Percentiles rank a stretch among this genome's conserved stretches.
Conservation (phyloP, 1,284 basidiomycete species). For the Vanrija humicola region DNA sequence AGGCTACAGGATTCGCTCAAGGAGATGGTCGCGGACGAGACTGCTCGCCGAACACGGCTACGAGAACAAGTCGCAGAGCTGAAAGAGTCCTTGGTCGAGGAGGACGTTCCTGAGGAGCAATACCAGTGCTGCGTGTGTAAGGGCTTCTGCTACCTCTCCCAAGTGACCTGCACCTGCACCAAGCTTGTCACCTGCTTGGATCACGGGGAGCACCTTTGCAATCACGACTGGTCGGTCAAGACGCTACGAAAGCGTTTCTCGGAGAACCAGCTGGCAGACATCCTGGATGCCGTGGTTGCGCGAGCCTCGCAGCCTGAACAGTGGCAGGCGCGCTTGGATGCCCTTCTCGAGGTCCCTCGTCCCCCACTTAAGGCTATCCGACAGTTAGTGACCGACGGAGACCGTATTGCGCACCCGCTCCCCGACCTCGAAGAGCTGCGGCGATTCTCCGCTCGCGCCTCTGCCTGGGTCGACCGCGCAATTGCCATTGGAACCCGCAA, state of each 20-base stretch:
- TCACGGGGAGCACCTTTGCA: constrained; percentile 74
- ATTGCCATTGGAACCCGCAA: constrained; percentile 35
- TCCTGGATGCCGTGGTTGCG: constrained; percentile 61
- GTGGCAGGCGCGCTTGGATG: constrained; percentile 70
- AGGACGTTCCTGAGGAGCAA: constrained; percentile 83
- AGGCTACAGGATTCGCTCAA: constrained; percentile 78
- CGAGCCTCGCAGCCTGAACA: constrained; percentile 68
- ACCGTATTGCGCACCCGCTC: constrained; percentile 71
- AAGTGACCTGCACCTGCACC: constrained; percentile 76
- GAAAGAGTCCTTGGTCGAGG: constrained; percentile 66
- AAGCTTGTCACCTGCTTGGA: constrained; percentile 76
- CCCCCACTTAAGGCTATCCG: constrained; percentile 72
- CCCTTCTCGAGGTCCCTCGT: constrained; percentile 64
- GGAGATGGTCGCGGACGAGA: constrained; percentile 86
- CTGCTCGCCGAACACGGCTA: constrained; percentile 59
- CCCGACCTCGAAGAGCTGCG: constrained; percentile 68
- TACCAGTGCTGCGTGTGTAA: constrained; percentile 95
- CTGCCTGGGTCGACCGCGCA: constrained; percentile 64
- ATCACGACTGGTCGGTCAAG: constrained; percentile 59
- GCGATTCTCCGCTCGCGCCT: constrained; percentile 73
- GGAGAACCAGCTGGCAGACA: constrained; percentile 72
- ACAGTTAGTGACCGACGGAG: constrained; percentile 76
- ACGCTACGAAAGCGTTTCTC: constrained; percentile 74
- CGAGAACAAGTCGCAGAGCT: constrained; percentile 56
- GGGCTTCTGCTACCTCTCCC: constrained; percentile 90